Percentiles rank a stretch among this genome's conserved stretches.
phyloP scores from a whole-genome alignment of 345 rosid species.

The Populus simonii region DNA sequence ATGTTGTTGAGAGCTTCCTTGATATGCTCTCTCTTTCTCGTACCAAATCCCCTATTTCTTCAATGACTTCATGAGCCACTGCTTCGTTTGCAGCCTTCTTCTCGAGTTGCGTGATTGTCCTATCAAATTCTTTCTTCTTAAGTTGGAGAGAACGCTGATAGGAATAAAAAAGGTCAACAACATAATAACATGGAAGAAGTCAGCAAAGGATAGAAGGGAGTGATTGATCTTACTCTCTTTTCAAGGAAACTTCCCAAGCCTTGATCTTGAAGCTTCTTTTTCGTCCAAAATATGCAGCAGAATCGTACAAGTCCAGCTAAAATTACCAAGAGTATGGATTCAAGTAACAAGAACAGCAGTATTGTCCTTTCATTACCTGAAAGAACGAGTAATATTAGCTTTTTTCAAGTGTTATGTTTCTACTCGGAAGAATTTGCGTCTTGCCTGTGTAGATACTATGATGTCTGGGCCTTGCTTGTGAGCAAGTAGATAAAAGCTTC shows the following conservation, averaged over 20 bases:
- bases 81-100: constrained; percentile 48
- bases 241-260: constrained; percentile 60
- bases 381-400: constrained; percentile 9
- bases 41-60: constrained; percentile 47
- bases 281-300: constrained; percentile 83
- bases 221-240: constrained; percentile 51
- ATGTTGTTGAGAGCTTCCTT: constrained; percentile 74
- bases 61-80: constrained; percentile 30
- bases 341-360: constrained; percentile 59
- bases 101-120: constrained; percentile 54
- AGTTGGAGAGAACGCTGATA: constrained; percentile 60
- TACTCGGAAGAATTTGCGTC: not conserved
- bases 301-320: constrained; percentile 62
- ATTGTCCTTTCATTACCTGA: constrained; percentile 55
- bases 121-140: constrained; percentile 62
- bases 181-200: not conserved
- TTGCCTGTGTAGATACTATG: constrained; percentile 50
- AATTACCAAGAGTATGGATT: constrained; percentile 51
- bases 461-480: constrained; percentile 45
- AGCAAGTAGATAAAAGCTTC: constrained; percentile 64
- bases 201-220: not conserved
- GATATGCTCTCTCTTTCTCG: constrained; percentile 45
- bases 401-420: not conserved
- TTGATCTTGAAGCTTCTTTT: constrained; percentile 66
- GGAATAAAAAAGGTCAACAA: not conserved